phyloP scores from a whole-genome alignment of 352 stramenopile species.

The Globisporangium rhizosaccharum region DNA sequence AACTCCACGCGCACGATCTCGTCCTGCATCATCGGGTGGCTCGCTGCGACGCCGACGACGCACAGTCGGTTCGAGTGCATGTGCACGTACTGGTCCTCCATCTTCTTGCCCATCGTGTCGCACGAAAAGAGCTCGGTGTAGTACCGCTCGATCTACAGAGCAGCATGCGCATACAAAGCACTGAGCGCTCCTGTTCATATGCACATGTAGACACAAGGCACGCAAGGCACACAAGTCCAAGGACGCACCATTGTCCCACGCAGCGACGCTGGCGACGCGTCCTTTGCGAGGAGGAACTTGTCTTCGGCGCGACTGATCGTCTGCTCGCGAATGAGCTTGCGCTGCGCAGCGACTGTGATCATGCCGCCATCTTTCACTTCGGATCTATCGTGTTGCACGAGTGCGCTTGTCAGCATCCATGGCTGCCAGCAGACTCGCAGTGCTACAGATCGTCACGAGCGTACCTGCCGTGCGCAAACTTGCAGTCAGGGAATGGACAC shows the following conservation, averaged over 20 bases:
- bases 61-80: constrained; percentile 89
- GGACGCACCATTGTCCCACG: constrained; percentile 63
- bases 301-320: constrained; percentile 49
- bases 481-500: constrained; percentile 81
- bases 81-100: constrained; percentile 84
- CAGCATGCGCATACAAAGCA: background rate
- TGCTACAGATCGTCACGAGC: background rate
- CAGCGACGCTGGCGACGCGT: constrained; percentile 29
- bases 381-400: constrained; percentile 16
- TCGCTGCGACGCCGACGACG: constrained; percentile 64
- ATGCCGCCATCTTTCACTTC: constrained; percentile 52
- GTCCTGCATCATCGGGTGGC: constrained; percentile 64
- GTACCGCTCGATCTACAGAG: constrained; percentile 75
- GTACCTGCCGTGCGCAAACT: constrained; percentile 71
- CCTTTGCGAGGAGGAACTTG: constrained; percentile 50
- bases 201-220: background rate
- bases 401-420: background rate
- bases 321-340: constrained; percentile 79
- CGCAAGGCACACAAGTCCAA: background rate
- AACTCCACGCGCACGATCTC: constrained; percentile 62
- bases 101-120: constrained; percentile 60
- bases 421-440: background rate
- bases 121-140: constrained; percentile 84
- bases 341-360: constrained; percentile 63
- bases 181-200: background rate